Evolutionary conservation across 116 monocot species (phyloP).

Genomic region (Dioscorea cayenensis): DNA sequence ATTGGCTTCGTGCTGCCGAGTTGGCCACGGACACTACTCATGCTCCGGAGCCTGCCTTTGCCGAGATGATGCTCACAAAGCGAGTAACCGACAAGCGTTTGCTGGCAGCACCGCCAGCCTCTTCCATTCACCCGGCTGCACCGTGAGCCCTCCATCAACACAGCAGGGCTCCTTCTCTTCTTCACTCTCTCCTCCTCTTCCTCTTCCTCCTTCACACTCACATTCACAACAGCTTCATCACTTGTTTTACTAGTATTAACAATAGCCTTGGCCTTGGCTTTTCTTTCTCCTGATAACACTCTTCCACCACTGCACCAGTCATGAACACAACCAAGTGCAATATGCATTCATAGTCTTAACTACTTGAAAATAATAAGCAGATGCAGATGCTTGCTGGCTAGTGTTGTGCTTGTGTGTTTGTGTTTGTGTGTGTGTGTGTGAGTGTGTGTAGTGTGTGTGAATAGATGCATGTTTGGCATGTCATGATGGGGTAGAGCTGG

Average conservation of each 20-base stretch:
- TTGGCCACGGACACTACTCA: conserved; percentile 18
- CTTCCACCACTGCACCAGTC: neutral
- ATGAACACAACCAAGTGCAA: neutral
- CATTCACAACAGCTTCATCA: no score
- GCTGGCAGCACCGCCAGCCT: conserved; percentile 82
- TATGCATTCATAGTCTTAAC: neutral
- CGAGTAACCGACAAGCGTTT: conserved; percentile 75
- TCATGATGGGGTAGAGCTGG: conserved; percentile 5
- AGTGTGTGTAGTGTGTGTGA: neutral
- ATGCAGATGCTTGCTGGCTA: neutral
- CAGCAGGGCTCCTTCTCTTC: conserved; percentile 7
- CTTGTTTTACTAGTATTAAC: neutral
- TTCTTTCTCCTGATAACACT: no score
- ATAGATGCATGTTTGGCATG: conserved; percentile 1
- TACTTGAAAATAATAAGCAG: neutral
- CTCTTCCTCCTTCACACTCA: neutral
- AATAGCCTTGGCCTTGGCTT: neutral
- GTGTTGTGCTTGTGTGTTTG: no score
- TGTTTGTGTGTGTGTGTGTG: neutral
- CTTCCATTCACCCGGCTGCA: conserved; percentile 88
- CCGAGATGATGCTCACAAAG: conserved; percentile 94
- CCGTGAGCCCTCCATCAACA: conserved; percentile 54
- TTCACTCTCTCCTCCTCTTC: neutral
- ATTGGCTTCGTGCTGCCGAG: conserved; percentile 12
- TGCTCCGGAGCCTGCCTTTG: conserved; percentile 67